Base-by-base conservation (phyloP, 2,329 filamentous ascomycete genomes). In the Shiraia sp. region DNA sequence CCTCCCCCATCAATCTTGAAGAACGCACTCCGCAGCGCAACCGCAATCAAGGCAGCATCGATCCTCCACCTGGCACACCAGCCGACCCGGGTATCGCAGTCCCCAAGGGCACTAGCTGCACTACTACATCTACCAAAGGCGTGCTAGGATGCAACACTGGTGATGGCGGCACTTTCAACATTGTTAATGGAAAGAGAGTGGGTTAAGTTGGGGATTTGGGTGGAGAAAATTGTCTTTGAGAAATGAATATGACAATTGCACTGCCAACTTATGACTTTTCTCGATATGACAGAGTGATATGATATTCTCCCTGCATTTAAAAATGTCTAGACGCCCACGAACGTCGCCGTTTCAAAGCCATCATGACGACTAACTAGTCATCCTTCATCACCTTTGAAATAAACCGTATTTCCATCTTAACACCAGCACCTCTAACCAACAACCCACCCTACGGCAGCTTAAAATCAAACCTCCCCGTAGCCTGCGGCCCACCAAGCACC, bases 401-500 rank as follows among this genome's bases (percentile, higher is more conserved):
- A n/a, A n/a, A n/a, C n/a, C n/a, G n/a, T n/a, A n/a, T n/a, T n/a
- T n/a, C n/a, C n/a, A n/a, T n/a, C n/a, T n/a, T n/a, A n/a, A n/a
- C n/a, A n/a, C n/a, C n/a, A n/a, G n/a, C n/a, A n/a, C n/a, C n/a
- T n/a, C n/a, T n/a, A n/a, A n/a, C n/a, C n/a, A n/a, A n/a, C n/a
- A n/a, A n/a, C n/a, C n/a, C n/a, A n/a, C n/a, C n/a, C n/a, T 32
- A 47, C 8, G 48, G 49, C 6, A 65, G 28, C 43, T 66, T 63
- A 6, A 73, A 53, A 0, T 70, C 65, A 12, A 69, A 65, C 32
- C 68, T 54, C 0, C 55, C 48, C 0, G 65, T 62, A 1, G 70
- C 51, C 10, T 51, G 8, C 1, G 72, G 72, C 16, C 61, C 68
- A 1, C 53, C 57, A 17, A 75, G 32, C 6, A 61, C 58, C 75